Evolutionary conservation across 768 basidiomycete species (phyloP), one percentile per base, ranked within the genome.

Genomic region (Termitomyces sp.): DNA sequence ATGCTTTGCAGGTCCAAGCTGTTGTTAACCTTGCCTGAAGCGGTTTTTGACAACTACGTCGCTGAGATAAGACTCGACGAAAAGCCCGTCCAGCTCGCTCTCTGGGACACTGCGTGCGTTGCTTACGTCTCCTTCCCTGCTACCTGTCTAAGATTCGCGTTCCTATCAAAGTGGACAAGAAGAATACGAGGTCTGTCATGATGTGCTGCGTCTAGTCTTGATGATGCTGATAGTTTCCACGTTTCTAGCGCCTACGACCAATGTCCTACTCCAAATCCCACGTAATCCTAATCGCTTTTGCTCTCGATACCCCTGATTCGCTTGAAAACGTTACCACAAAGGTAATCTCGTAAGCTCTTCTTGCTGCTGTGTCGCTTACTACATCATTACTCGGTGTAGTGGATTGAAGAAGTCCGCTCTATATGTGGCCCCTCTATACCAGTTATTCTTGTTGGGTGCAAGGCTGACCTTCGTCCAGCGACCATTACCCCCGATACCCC

Each of bases 91-190:
- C 95, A 98, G 71, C 74, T 98, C 58, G 96, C 97, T 42, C 75
- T 98, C 44, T 98, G 97, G 97, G 97, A 99, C 81, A 98, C 97
- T 55, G 97, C 97, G 95, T 97, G 71, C 73, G 92, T 87, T 58
- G 31, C 52, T 49, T 54, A 39, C 57, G 56, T 48, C 47, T 55
- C 31, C 20, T 61, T 41, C 43, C 59, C 43, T 31, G 53, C 39
- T 47, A 43, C 61, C 52, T 52, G 56, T 60, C 61, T 64, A 55
- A 57, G n/a, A 26, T 37, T 57, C 58, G 32, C 12, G 20, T 42
- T 16, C 7, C 22, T 39, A 46, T 22, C 20, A 43, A 68, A 97
- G 95, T 67, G 95, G 96, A 46, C 95, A 98, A 77, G 96, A 99
- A 78, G 96, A 97, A 76, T 98, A 99, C 71, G 96, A 98, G 79